These are phyloP conservation scores for Penicillium glabrum DNA, from an alignment of 2,329 filamentous ascomycete species.

Conservation along the genomic window DNA sequence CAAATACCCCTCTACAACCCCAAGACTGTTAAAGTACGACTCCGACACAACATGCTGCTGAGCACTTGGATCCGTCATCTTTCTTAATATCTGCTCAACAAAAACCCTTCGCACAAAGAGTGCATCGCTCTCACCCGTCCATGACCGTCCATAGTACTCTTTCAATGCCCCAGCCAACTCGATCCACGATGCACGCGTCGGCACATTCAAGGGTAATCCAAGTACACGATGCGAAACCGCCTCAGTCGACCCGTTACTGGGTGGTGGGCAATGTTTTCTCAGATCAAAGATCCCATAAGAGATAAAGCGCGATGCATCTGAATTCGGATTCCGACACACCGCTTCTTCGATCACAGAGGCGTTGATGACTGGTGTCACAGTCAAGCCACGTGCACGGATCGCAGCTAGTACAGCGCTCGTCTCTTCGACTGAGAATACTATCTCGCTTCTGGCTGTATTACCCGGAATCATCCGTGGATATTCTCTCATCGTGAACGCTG, in stretches of 20 bases:
- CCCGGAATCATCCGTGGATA: neutral
- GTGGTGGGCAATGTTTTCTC: neutral
- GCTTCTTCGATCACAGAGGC: neutral
- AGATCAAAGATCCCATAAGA: neutral
- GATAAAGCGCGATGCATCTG: neutral
- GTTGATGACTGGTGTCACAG: neutral
- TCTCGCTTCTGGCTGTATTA: neutral
- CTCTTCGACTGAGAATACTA: neutral
- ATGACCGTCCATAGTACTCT: neutral
- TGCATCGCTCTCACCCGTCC: neutral
- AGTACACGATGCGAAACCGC: neutral
- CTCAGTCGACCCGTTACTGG: neutral
- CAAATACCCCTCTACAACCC: neutral
- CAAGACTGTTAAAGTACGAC: neutral
- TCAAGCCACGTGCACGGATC: neutral
- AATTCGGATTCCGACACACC: neutral
- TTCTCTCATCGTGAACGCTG: neutral
- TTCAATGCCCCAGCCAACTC: neutral
- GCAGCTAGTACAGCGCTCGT: neutral
- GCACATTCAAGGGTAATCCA: neutral
- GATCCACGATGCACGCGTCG: neutral
- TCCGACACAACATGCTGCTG: neutral
- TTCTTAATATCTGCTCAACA: neutral
- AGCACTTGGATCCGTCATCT: neutral
- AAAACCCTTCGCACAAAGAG: neutral